These are phyloP conservation scores for Coemansia sp. DNA, from an alignment of 192 early-diverging fungal genomes.

Conservation along the genomic window DNA sequence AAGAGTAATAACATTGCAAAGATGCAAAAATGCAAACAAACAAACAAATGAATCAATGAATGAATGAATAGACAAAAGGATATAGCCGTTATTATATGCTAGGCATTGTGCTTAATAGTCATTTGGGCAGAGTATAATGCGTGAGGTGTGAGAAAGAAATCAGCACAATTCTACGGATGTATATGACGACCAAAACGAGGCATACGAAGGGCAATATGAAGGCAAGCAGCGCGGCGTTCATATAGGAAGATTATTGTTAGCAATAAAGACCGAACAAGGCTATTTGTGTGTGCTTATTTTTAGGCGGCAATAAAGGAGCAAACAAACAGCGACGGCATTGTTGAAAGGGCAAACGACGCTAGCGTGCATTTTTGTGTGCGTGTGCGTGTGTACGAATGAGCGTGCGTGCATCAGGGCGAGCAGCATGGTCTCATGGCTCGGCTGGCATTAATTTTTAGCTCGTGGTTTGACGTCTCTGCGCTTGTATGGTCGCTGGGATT, in stretches of 20 bases:
- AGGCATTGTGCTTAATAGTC: too few species aligned
- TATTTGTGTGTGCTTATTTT: not conserved
- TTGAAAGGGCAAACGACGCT: not conserved
- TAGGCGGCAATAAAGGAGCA: not conserved
- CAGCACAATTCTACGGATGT: too few species aligned
- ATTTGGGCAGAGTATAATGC: too few species aligned
- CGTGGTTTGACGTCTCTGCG: too few species aligned
- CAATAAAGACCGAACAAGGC: not conserved
- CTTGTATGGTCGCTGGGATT: not conserved
- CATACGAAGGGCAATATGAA: not conserved
- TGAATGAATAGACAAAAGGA: not conserved
- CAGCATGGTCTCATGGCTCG: not conserved
- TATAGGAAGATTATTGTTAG: not conserved
- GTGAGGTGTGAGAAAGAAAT: too few species aligned
- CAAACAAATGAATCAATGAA: not conserved
- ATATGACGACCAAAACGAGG: not conserved
- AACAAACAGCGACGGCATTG: not conserved
- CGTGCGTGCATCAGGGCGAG: not conserved
- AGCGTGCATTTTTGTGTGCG: not conserved
- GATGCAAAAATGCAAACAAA: not conserved
- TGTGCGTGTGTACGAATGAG: not conserved
- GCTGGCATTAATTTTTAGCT: not conserved
- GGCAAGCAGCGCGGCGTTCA: not conserved
- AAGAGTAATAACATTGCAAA: not conserved
- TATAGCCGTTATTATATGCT: too few species aligned